Evolutionary conservation across 2,329 filamentous ascomycete genomes (phyloP).

Genomic region (Myriosclerotinia curreyana): DNA sequence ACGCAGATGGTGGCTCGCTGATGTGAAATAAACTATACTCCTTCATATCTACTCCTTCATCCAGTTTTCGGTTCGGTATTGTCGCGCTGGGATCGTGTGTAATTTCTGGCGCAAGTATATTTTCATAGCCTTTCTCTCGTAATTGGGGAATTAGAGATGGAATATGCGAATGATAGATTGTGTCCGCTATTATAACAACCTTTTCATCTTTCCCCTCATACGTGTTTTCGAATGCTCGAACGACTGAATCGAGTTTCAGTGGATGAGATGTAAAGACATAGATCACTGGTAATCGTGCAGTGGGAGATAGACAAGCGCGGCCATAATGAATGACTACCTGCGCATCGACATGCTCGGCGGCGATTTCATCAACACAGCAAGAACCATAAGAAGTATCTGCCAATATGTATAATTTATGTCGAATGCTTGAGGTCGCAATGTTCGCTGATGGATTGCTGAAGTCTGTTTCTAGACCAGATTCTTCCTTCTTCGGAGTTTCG

Average conservation of each 20-base stretch:
- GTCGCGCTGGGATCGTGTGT: slow-evolving; percentile 73
- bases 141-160: slow-evolving; percentile 54
- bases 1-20: slow-evolving; percentile 76
- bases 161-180: slow-evolving; percentile 80
- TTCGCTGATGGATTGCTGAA: slow-evolving; percentile 26
- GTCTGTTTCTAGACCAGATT: slow-evolving; percentile 26
- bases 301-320: slow-evolving; percentile 85
- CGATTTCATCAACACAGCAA: slow-evolving; percentile 96
- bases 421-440: background rate
- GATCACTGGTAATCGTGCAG: slow-evolving; percentile 79
- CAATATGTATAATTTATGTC: slow-evolving; percentile 66
- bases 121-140: slow-evolving; percentile 61
- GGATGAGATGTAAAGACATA: slow-evolving; percentile 80
- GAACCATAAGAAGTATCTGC: slow-evolving; percentile 96
- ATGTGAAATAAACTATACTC: slow-evolving; percentile 73
- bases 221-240: slow-evolving; percentile 60
- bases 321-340: slow-evolving; percentile 95
- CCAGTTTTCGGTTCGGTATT: slow-evolving; percentile 73
- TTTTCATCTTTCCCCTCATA: slow-evolving; percentile 60
- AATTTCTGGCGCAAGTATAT: slow-evolving; percentile 67
- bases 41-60: slow-evolving; percentile 42
- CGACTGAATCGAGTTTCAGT: slow-evolving; percentile 59
- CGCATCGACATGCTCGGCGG: slow-evolving; percentile 87
- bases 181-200: slow-evolving; percentile 81
- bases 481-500: slow-evolving; percentile 16